Evolutionary conservation across 2,329 filamentous ascomycete genomes (phyloP), one percentile per base, ranked within the genome.

Genomic region (Aspergillus ustus): DNA sequence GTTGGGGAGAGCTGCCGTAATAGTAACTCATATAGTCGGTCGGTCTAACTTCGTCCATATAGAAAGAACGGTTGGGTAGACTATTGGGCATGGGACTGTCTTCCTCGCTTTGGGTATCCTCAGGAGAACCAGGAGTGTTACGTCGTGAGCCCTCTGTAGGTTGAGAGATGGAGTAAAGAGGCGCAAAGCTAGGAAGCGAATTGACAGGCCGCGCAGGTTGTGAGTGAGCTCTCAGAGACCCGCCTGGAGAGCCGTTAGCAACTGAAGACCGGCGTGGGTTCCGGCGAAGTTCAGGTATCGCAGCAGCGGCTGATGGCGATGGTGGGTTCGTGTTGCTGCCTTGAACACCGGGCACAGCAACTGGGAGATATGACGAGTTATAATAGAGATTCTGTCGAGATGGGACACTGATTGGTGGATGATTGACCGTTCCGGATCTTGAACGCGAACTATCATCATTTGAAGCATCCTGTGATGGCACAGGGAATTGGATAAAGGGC

Each of bases 21-120:
- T 81, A 82, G 66, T 82, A 82, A 22, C 79, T 75, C 63, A 80
- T 69, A 64, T 80, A 80, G 52, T 82, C 81, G n/a, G 77, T 70
- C 9, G 74, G 66, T 49, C 76, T 69, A 59, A 64, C 74, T 57
- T 80, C 79, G 60, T 79, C 78, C 56, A 72, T 64, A 37, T 72
- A 77, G 2, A 70, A 69, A 9, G 73, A 67, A 29, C 67, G 70
- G 58, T 72, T 77, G 29, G 74, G 72, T 52, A 75, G 63, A 52
- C 73, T 76, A 62, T 72, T 73, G 1, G 71, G 63, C 34, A 72
- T 69, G 51, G 73, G 48, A 44, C 65, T 66, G 29, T 79, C 75
- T 15, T 73, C 73, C 48, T 77, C 74, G 46, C 73, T 74, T 43
- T 71, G 70, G 37, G 68, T 69, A 11, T 69, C 69, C 50, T 77